These are phyloP conservation scores for Boechera divaricarpa DNA, from an alignment of 345 rosid species.

Conservation along the genomic window DNA sequence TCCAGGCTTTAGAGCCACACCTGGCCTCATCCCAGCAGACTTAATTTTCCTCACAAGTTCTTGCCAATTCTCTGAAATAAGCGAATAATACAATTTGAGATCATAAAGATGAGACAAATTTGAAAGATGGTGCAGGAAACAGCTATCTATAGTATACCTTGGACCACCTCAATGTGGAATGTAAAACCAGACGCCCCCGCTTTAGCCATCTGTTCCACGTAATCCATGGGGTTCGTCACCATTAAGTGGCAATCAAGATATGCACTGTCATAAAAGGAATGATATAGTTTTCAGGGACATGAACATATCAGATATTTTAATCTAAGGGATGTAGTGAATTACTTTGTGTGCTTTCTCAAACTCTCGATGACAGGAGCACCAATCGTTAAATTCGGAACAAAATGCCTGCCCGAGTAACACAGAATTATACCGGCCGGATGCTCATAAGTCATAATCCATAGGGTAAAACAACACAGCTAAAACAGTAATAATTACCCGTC, in stretches of 20 bases:
- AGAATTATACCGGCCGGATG: not conserved
- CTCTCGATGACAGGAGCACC: conserved; percentile 94
- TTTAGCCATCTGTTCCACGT: conserved; percentile 70
- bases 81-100: not conserved
- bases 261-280: conserved; percentile 53
- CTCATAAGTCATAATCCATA: not conserved
- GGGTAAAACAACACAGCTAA: not conserved
- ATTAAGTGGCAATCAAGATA: conserved; percentile 95
- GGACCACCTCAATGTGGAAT: conserved; percentile 85
- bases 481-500: conserved; percentile 31
- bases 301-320: not conserved
- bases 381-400: conserved; percentile 85
- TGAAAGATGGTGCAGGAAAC: not conserved
- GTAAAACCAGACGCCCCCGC: conserved; percentile 99
- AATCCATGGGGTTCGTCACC: conserved; percentile 93
- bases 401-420: conserved; percentile 59
- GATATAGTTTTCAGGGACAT: not conserved
- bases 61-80: conserved; percentile 74
- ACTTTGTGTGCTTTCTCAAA: conserved; percentile 89
- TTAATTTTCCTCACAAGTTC: conserved; percentile 69
- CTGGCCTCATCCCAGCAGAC: conserved; percentile 90
- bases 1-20: conserved; percentile 80
- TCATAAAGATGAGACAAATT: not conserved
- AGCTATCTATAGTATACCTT: conserved; percentile 48
- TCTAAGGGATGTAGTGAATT: conserved; percentile 14